Evolutionary conservation across 768 basidiomycete genomes (phyloP).

Genomic region (Cystofilobasidium capitatum): DNA sequence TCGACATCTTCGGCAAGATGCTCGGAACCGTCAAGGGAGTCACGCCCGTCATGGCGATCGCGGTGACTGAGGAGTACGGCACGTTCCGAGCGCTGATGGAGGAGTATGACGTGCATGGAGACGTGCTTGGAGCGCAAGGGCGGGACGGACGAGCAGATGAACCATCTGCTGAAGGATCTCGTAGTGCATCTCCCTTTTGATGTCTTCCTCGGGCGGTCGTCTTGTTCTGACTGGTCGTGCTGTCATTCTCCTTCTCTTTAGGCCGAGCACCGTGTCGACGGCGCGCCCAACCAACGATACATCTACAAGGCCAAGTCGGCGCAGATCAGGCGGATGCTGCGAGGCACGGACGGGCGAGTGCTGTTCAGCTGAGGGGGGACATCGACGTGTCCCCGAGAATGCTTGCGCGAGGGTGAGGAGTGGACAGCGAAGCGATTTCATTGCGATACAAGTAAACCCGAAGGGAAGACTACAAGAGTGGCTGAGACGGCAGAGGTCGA

Average conservation of each 20-base stretch:
- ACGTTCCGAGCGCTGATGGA: constrained; percentile 36
- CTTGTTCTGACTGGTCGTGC: no score
- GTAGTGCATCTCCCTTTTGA: constrained; percentile 33
- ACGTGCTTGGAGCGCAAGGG: constrained; percentile 31
- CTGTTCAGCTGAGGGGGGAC: no score
- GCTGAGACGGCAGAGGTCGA: not conserved
- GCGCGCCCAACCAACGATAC: not conserved
- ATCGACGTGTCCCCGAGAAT: no score
- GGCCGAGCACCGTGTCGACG: constrained; percentile 1
- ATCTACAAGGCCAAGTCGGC: constrained; percentile 9
- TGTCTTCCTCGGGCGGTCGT: no score
- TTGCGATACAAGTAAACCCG: not conserved
- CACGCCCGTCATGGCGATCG: constrained; percentile 34
- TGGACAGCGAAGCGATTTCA: not conserved
- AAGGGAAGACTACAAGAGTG: no score
- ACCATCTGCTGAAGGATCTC: constrained; percentile 33
- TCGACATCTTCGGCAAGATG: constrained; percentile 36
- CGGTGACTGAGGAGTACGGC: constrained; percentile 33
- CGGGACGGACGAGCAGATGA: constrained; percentile 22
- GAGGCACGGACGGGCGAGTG: not conserved
- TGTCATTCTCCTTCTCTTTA: not conserved
- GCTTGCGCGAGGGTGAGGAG: not conserved
- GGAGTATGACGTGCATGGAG: constrained; percentile 35
- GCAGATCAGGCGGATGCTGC: not conserved
- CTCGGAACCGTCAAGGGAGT: constrained; percentile 38